Conservation (phyloP, 2,329 filamentous ascomycete species). For the Fusarium sp. region DNA sequence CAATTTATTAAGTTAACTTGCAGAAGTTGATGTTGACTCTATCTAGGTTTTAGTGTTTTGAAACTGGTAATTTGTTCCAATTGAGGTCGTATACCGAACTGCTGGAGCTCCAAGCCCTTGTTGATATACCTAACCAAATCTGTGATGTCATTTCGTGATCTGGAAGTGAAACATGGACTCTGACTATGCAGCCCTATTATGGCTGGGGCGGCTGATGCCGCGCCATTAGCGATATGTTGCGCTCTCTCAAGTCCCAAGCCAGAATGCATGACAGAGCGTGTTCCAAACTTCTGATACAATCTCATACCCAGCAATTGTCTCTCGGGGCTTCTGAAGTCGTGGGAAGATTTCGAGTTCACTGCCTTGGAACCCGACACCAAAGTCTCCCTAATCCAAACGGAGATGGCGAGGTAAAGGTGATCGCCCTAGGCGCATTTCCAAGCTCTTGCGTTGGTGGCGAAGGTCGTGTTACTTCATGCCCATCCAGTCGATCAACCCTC, state of each 20-base stretch:
- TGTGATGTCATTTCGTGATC: constrained; percentile 35
- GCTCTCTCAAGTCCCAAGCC: background rate
- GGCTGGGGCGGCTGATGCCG: background rate
- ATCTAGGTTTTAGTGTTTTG: constrained; percentile 7
- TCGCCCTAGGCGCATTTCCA: background rate
- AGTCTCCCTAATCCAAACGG: background rate
- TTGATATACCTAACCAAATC: background rate
- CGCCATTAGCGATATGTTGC: background rate
- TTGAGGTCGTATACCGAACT: constrained; percentile 1
- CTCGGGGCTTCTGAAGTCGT: background rate
- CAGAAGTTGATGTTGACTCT: constrained; percentile 45
- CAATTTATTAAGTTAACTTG: constrained; percentile 50
- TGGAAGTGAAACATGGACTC: constrained; percentile 6
- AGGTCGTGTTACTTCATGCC: constrained; percentile 10
- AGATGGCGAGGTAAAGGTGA: background rate
- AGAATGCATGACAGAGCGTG: background rate
- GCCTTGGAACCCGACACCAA: background rate
- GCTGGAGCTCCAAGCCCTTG: background rate
- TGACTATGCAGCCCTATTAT: background rate
- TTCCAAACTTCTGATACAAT: background rate
- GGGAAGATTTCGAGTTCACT: background rate
- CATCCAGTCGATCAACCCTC: constrained; percentile 54
- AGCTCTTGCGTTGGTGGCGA: background rate
- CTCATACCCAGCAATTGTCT: background rate
- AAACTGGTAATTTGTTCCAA: constrained; percentile 1